A percentile compares a stretch with the other conserved stretches of the same genome.
Evolutionary conservation across 2,329 filamentous ascomycete genomes (phyloP).

Genomic region (Pyrenophora teres): DNA sequence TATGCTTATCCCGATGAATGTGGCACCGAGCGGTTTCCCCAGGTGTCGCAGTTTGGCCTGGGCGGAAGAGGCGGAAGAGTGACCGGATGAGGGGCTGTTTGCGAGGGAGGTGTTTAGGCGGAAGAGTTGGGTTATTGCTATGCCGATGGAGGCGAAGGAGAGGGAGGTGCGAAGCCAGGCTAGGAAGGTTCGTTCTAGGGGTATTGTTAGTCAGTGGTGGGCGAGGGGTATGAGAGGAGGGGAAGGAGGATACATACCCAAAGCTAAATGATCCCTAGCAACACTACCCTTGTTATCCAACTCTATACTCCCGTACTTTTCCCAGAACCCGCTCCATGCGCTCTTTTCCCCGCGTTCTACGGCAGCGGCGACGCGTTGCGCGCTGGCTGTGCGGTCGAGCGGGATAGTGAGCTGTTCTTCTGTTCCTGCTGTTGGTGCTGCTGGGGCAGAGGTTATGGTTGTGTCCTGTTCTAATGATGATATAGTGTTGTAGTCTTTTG

Average conservation of each 20-base stretch:
- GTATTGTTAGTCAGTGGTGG: neutral
- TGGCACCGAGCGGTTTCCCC: constrained; percentile 60
- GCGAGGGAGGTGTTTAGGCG: constrained; percentile 72
- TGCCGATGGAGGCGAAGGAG: constrained; percentile 80
- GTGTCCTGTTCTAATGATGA: constrained; percentile 19
- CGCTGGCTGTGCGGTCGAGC: constrained; percentile 11
- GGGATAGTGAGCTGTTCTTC: neutral
- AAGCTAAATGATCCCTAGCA: constrained; percentile 77
- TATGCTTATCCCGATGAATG: constrained; percentile 77
- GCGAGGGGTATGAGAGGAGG: constrained; percentile 21
- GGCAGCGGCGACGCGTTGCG: constrained; percentile 30
- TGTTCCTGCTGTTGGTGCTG: neutral
- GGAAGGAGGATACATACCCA: constrained; percentile 60
- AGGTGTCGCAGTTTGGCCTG: constrained; percentile 32
- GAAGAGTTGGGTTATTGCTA: constrained; percentile 83
- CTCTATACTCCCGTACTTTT: constrained; percentile 70
- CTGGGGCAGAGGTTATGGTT: constrained; percentile 1
- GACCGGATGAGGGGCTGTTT: neutral
- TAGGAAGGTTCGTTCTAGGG: constrained; percentile 77
- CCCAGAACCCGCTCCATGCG: constrained; percentile 61
- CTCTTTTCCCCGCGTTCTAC: constrained; percentile 30
- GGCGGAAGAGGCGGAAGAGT: neutral
- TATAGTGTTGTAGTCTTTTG: constrained; percentile 33
- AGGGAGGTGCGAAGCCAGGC: constrained; percentile 84
- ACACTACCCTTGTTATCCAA: constrained; percentile 86